Conservation (phyloP, 176 grass and related monocot genomes). For the Carex cristatella region DNA sequence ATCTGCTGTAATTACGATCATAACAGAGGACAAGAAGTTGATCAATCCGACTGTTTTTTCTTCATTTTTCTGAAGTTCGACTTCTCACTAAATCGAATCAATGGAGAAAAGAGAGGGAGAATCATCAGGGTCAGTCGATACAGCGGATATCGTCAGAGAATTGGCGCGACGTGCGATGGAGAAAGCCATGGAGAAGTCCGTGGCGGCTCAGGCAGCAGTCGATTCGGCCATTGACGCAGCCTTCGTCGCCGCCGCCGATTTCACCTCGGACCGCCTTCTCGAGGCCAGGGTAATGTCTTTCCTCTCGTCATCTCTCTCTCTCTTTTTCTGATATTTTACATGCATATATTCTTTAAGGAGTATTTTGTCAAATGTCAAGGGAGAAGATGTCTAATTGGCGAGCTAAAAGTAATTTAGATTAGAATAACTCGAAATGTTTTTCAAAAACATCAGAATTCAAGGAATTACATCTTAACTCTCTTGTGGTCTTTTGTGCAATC, state of each 20-base stretch:
- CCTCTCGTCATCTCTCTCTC: background rate
- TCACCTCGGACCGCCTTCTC: constrained; percentile 13
- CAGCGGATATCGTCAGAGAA: constrained; percentile 13
- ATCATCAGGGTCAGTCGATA: background rate
- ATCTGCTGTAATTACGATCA: background rate
- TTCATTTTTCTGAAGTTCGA: background rate
- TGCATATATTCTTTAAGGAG: background rate
- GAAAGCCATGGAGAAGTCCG: background rate
- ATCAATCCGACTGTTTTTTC: background rate
- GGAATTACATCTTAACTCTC: background rate
- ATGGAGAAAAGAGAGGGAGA: constrained; percentile 23
- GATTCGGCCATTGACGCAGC: constrained; percentile 23
- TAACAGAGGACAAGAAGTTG: background rate
- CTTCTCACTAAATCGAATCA: background rate
- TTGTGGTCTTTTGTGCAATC: constrained; percentile 6
- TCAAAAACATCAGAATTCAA: background rate
- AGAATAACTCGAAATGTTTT: background rate
- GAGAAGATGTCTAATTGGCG: background rate
- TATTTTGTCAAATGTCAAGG: background rate
- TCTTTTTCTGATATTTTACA: background rate
- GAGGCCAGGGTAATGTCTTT: constrained; percentile 13
- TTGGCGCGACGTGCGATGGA: constrained; percentile 9
- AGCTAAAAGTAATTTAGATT: background rate
- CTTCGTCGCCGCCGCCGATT: constrained; percentile 11
- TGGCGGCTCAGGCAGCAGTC: constrained; percentile 9